Evolutionary conservation across 176 grass and related monocot genomes (phyloP).

Genomic region (Alloteropsis semialata): DNA sequence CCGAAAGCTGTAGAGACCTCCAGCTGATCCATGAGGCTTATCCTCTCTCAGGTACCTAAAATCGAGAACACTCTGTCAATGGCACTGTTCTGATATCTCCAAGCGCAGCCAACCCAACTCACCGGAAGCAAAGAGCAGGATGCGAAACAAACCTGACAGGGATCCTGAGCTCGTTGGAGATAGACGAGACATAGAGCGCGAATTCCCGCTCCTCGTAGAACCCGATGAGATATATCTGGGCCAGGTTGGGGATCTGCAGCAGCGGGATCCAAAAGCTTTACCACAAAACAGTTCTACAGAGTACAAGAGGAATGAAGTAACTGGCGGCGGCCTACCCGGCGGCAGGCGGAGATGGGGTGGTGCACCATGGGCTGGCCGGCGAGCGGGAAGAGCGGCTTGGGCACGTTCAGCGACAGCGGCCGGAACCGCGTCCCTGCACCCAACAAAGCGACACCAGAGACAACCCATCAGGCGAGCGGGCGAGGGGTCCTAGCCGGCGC

Average conservation of each 20-base stretch:
- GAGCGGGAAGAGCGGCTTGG: constrained; percentile 97
- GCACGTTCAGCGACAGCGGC: constrained; percentile 91
- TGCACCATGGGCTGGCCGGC: constrained; percentile 98
- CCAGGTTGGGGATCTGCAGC: constrained; percentile 89
- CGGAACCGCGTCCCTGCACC: constrained; percentile 85
- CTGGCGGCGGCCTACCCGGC: constrained; percentile 47
- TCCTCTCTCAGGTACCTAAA: constrained; percentile 94
- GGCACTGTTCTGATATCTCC: not conserved
- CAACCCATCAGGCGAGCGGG: not conserved
- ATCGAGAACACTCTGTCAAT: not conserved
- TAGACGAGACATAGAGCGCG: constrained; percentile 89
- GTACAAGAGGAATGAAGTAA: not conserved
- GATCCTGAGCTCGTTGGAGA: constrained; percentile 93
- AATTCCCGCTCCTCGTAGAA: constrained; percentile 98
- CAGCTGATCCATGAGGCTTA: constrained; percentile 93
- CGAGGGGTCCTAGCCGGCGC: not conserved
- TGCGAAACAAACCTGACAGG: constrained; percentile 65
- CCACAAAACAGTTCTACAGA: not conserved
- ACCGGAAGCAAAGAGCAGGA: not conserved
- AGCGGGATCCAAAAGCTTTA: constrained; percentile 21
- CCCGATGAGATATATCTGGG: constrained; percentile 95
- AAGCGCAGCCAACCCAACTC: not conserved
- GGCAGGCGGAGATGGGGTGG: constrained; percentile 86
- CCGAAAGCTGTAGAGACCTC: constrained; percentile 94
- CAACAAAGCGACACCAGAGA: not conserved